Conservation (phyloP, 352 stramenopile genomes). For the Nothophytophthora sp. region DNA sequence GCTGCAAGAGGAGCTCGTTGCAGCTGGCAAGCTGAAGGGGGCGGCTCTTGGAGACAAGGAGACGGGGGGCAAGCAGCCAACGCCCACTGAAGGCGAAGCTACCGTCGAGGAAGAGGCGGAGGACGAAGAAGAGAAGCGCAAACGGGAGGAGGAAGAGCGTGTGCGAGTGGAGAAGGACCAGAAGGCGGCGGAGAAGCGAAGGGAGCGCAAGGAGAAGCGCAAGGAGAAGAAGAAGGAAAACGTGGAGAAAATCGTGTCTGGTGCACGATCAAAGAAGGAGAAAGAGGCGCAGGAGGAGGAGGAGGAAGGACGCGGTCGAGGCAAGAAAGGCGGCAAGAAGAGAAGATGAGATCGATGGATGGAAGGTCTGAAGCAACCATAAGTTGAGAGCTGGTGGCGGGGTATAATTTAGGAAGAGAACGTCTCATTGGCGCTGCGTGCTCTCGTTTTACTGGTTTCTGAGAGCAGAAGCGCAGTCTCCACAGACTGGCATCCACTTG, state of each 20-base stretch:
- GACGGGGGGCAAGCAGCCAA: not conserved
- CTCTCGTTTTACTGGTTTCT: slow-evolving; percentile 32
- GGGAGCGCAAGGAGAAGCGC: slow-evolving; percentile 80
- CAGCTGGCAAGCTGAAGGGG: slow-evolving; percentile 33
- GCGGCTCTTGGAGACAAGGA: slow-evolving; percentile 1
- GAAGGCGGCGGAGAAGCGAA: slow-evolving; percentile 77
- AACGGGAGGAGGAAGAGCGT: slow-evolving; percentile 43
- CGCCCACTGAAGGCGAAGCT: slow-evolving; percentile 12
- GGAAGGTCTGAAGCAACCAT: not conserved
- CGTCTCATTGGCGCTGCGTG: not conserved
- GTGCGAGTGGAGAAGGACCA: slow-evolving; percentile 70
- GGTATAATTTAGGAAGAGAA: slow-evolving; percentile 1
- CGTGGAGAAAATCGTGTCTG: slow-evolving; percentile 66
- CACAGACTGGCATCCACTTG: slow-evolving; percentile 88
- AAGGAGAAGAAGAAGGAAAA: slow-evolving; percentile 83
- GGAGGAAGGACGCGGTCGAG: slow-evolving; percentile 20
- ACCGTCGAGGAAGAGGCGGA: slow-evolving; percentile 10
- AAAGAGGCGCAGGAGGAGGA: slow-evolving; percentile 38
- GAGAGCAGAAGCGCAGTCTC: slow-evolving; percentile 46
- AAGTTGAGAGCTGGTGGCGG: slow-evolving; percentile 2
- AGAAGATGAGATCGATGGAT: slow-evolving; percentile 14
- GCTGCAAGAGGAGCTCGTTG: slow-evolving; percentile 57
- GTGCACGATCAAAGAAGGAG: slow-evolving; percentile 41
- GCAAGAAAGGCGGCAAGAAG: slow-evolving; percentile 46
- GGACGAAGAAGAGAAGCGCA: slow-evolving; percentile 33